Conservation (phyloP, 257 asterid species). For the Echium plantagineum region DNA sequence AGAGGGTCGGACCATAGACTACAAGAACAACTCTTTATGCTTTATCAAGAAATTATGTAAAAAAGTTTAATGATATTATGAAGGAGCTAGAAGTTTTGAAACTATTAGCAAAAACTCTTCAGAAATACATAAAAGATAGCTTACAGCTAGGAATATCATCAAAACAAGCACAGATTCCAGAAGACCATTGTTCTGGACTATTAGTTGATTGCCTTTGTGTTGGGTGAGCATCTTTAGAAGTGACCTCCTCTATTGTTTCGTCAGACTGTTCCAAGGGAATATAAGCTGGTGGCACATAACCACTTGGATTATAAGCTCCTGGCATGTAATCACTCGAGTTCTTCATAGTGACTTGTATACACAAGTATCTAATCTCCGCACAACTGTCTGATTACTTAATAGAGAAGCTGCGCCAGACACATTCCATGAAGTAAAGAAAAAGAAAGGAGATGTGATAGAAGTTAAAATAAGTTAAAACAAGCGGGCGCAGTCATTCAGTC, state of each 20-base stretch:
- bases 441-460: too few relatives aligned
- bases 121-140: slow-evolving; percentile 53
- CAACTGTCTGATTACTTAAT: too few relatives aligned
- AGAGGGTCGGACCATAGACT: too few relatives aligned
- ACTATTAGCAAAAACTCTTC: slow-evolving; percentile 41
- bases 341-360: background rate
- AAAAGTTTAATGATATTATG: too few relatives aligned
- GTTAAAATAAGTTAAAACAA: too few relatives aligned
- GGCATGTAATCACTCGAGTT: slow-evolving; percentile 41
- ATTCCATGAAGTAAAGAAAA: too few relatives aligned
- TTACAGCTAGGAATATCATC: slow-evolving; percentile 94
- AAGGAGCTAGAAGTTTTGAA: too few relatives aligned
- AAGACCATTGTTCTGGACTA: slow-evolving; percentile 64
- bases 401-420: too few relatives aligned
- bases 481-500: too few relatives aligned
- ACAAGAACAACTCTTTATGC: too few relatives aligned
- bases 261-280: slow-evolving; percentile 62
- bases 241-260: slow-evolving; percentile 29
- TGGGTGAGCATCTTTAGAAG: slow-evolving; percentile 23
- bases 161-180: slow-evolving; percentile 96
- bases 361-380: background rate
- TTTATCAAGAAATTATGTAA: too few relatives aligned
- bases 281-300: slow-evolving; percentile 75
- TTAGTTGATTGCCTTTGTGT: slow-evolving; percentile 18
- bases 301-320: slow-evolving; percentile 42